phyloP scores from a whole-genome alignment of 768 basidiomycete species.

The Boletus subcaerulescens region DNA sequence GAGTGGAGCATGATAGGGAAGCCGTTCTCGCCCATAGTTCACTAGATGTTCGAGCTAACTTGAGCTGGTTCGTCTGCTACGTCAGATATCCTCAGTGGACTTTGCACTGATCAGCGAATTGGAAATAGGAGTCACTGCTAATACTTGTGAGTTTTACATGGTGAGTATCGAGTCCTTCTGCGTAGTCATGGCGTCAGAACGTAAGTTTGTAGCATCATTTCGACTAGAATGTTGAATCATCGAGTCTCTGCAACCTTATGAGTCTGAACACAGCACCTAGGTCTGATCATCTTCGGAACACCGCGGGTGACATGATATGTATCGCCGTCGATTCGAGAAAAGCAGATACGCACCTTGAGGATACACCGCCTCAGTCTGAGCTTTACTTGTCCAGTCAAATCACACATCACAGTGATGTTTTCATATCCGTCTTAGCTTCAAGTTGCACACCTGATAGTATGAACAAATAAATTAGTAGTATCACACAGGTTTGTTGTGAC shows the following conservation, averaged over 20 bases:
- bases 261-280: neutral
- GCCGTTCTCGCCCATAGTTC: conserved; percentile 7
- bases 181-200: neutral
- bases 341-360: neutral
- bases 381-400: conserved; percentile 1
- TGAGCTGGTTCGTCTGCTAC: conserved; percentile 5
- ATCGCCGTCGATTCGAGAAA: neutral
- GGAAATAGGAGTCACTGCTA: neutral
- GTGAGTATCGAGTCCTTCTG: neutral
- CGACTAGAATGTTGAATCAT: neutral
- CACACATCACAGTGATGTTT: neutral
- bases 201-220: neutral
- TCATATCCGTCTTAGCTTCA: neutral
- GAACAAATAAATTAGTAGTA: too few species aligned
- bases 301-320: neutral
- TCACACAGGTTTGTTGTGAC: too few species aligned
- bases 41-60: neutral
- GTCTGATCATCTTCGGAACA: neutral
- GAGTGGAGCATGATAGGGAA: conserved; percentile 8
- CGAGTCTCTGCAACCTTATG: neutral
- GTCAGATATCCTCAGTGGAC: neutral
- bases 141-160: neutral
- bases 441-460: too few species aligned
- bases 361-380: conserved; percentile 9
- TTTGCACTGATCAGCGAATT: neutral